Conservation (phyloP, 2,329 filamentous ascomycete species). For the Arachnomyces sp. region DNA sequence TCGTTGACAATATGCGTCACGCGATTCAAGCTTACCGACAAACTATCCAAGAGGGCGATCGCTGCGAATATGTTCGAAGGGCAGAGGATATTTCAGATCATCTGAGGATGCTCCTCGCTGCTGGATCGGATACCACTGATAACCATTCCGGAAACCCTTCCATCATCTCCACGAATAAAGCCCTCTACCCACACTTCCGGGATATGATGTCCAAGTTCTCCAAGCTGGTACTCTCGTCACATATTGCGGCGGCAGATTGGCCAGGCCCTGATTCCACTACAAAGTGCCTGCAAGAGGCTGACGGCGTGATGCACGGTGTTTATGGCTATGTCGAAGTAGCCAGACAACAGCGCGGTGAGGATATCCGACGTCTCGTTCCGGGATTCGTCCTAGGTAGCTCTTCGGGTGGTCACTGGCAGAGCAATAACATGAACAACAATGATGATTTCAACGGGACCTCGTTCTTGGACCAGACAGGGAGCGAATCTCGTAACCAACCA, state of each 20-base stretch:
- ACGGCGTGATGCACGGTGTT: constrained; percentile 86
- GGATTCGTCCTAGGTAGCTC: constrained; percentile 85
- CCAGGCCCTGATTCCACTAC: constrained; percentile 87
- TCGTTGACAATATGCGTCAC: constrained; percentile 87
- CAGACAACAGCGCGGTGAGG: constrained; percentile 82
- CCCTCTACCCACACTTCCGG: constrained; percentile 89
- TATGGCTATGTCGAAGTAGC: constrained; percentile 96
- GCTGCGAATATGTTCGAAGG: constrained; percentile 82
- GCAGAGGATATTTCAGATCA: constrained; percentile 99
- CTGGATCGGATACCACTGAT: constrained; percentile 92
- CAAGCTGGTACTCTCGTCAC: constrained; percentile 95
- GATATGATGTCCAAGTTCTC: constrained; percentile 99
- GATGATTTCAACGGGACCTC: constrained; percentile 57
- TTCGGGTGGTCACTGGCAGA: constrained; percentile 79
- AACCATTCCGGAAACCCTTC: constrained; percentile 98
- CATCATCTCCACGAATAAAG: constrained; percentile 98
- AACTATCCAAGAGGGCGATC: constrained; percentile 71
- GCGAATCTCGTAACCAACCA: constrained; percentile 64
- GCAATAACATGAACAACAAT: constrained; percentile 52
- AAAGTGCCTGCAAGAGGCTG: constrained; percentile 95
- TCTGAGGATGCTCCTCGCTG: constrained; percentile 82
- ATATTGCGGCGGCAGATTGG: constrained; percentile 94
- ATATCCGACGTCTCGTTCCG: constrained; percentile 84
- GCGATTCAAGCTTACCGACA: constrained; percentile 86
- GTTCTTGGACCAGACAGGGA: constrained; percentile 69